Evolutionary conservation across 23 red algal species (phyloP).

Genomic region (Gracilaria gracilis): DNA sequence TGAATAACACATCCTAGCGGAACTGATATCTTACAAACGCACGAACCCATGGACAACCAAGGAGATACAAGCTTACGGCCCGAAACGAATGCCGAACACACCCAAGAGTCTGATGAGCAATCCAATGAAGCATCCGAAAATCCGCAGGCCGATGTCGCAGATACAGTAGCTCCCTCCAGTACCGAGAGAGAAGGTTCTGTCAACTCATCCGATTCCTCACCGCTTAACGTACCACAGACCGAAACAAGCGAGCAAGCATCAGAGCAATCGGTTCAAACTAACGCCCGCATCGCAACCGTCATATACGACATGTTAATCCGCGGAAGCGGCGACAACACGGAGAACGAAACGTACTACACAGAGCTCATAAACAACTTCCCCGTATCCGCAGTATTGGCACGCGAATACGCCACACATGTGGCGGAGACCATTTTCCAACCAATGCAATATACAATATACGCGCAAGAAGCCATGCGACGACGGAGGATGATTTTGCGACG

Average conservation of each 20-base stretch:
- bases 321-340: conserved; percentile 3
- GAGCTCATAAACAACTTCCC: conserved; percentile 44
- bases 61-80: not conserved
- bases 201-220: not conserved
- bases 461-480: conserved; percentile 13
- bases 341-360: conserved; percentile 1
- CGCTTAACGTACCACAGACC: not conserved
- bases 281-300: conserved; percentile 55
- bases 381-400: conserved; percentile 22
- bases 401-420: conserved; percentile 40
- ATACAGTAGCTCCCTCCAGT: not conserved
- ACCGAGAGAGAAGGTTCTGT: not conserved
- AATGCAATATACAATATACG: not conserved
- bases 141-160: not conserved
- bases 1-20: not conserved
- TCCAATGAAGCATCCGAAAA: not conserved
- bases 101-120: not conserved
- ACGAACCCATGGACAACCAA: conserved; percentile 1
- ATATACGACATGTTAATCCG: conserved; percentile 58
- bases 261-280: conserved; percentile 5
- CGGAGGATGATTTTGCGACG: conserved; percentile 24
- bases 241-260: not conserved
- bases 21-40: not conserved
- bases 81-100: not conserved
- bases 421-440: conserved; percentile 29